These are phyloP conservation scores for Beauveria sp. DNA, from an alignment of 2,329 filamentous ascomycete species.

Conservation along the genomic window DNA sequence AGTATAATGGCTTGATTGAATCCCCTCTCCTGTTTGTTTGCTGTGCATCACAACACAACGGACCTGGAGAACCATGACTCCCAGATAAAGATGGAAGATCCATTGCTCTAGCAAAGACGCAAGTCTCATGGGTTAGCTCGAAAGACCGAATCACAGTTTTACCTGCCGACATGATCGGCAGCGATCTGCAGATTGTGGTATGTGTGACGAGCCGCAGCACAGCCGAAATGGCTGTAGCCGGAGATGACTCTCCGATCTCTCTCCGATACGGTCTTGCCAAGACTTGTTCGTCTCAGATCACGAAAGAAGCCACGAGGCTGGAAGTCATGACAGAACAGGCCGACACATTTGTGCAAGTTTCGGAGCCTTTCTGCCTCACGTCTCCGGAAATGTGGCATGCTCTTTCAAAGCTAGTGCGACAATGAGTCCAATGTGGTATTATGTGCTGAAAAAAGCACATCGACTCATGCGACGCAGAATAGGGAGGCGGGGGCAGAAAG, in stretches of 20 bases:
- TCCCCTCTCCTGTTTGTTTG: neutral
- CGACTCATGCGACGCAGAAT: too few relatives aligned
- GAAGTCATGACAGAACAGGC: too few relatives aligned
- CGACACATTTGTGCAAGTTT: too few relatives aligned
- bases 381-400: too few relatives aligned
- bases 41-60: neutral
- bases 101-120: neutral
- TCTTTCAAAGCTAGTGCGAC: too few relatives aligned
- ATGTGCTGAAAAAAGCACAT: too few relatives aligned
- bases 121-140: neutral
- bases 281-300: too few relatives aligned
- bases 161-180: neutral
- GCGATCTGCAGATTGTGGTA: neutral
- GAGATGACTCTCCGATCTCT: neutral
- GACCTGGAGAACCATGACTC: neutral
- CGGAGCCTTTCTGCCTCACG: too few relatives aligned
- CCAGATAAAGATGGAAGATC: neutral
- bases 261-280: too few relatives aligned
- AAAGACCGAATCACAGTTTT: neutral
- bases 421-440: too few relatives aligned
- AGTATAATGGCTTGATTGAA: neutral
- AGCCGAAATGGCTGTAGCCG: neutral
- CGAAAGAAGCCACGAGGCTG: too few relatives aligned
- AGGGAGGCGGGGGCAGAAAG: too few relatives aligned
- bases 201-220: neutral